Evolutionary conservation across 202 grass and related monocot species (phyloP).

Genomic region (Digitaria exilis): DNA sequence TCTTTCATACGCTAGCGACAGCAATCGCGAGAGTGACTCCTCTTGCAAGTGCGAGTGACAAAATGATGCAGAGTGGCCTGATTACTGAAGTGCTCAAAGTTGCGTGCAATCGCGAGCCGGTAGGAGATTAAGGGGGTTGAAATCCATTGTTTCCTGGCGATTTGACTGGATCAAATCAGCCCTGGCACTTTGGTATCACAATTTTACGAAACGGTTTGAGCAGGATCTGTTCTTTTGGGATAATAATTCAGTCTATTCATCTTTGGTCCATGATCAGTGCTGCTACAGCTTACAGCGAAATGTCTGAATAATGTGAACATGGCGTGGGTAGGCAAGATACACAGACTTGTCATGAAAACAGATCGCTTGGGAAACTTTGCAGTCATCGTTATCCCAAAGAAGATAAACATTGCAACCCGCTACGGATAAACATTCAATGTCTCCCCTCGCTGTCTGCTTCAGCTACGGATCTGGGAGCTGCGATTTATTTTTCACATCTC

Average conservation of each 20-base stretch:
- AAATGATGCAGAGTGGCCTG: not conserved
- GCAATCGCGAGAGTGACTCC: conserved; percentile 9
- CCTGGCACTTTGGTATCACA: not conserved
- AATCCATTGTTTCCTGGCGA: not conserved
- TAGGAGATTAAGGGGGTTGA: not conserved
- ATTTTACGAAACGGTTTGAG: not conserved
- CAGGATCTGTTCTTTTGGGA: not conserved
- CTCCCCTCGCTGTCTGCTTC: not conserved
- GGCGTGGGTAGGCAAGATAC: not conserved
- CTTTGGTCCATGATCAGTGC: not conserved
- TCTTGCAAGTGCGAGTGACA: not conserved
- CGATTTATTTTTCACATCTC: not conserved
- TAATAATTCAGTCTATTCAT: not conserved
- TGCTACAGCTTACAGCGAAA: not conserved
- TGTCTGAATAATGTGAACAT: not conserved
- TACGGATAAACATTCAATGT: not conserved
- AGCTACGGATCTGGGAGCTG: not conserved
- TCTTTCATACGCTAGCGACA: not conserved
- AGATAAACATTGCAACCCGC: not conserved
- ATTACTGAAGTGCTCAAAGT: not conserved
- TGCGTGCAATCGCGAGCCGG: not conserved
- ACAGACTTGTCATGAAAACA: not conserved
- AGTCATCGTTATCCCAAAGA: not conserved
- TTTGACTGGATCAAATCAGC: not conserved
- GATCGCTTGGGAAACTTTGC: not conserved